phyloP scores from a whole-genome alignment of 768 basidiomycete genomes.

The Rickenella mellea region DNA sequence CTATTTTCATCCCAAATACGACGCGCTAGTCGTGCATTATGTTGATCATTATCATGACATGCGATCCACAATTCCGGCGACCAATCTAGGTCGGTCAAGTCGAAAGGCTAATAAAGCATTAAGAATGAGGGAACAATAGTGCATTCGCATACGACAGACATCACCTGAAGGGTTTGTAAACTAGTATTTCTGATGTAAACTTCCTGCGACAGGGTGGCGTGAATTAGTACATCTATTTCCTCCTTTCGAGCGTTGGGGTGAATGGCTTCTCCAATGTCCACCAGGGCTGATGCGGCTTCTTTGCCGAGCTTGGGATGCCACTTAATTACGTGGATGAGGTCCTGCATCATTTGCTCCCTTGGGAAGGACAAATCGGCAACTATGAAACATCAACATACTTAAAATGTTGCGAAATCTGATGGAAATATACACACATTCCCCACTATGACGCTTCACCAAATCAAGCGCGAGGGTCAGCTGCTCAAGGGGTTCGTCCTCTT shows the following conservation, averaged over 20 bases:
- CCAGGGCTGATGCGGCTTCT: conserved; percentile 70
- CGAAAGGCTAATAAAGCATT: conserved; percentile 62
- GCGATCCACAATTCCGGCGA: conserved; percentile 82
- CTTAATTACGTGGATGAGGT: conserved; percentile 63
- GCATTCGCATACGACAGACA: neutral
- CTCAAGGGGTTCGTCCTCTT: conserved; percentile 69
- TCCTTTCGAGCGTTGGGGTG: conserved; percentile 46
- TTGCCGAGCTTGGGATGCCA: conserved; percentile 76
- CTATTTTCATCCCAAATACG: conserved; percentile 96
- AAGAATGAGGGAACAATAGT: neutral
- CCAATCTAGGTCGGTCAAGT: conserved; percentile 92
- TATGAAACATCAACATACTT: conserved; percentile 20
- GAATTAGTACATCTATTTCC: conserved; percentile 60
- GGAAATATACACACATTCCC: conserved; percentile 50
- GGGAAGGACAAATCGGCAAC: conserved; percentile 70
- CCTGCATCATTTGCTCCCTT: conserved; percentile 54
- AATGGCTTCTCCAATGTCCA: conserved; percentile 77
- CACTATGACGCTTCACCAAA: conserved; percentile 60
- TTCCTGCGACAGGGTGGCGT: conserved; percentile 76
- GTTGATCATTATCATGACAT: conserved; percentile 82
- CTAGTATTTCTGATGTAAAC: conserved; percentile 81
- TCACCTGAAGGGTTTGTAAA: conserved; percentile 82
- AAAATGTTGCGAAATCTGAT: neutral
- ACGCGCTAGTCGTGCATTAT: conserved; percentile 73
- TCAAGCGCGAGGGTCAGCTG: conserved; percentile 71